Percentiles rank a stretch among this genome's conserved stretches.
Evolutionary conservation across 805 yeast genomes (phyloP).

Genomic region (Yarrowia deformans): DNA sequence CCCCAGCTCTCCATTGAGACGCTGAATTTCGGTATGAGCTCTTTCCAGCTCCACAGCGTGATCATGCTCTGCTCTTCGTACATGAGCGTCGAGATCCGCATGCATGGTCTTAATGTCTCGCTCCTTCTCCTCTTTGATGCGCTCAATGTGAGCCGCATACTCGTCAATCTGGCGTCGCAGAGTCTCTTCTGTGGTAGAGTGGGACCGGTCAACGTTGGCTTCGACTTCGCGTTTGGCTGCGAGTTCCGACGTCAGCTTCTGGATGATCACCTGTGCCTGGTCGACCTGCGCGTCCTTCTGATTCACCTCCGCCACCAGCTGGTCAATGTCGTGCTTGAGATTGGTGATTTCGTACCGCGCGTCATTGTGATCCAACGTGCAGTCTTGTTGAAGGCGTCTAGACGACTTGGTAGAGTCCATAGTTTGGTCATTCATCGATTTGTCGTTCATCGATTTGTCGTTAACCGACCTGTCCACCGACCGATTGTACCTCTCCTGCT

Average conservation of each 20-base stretch:
- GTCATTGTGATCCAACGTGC: conserved; percentile 21
- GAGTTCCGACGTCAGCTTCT: conserved; percentile 23
- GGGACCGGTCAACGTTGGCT: neutral
- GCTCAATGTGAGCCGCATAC: conserved; percentile 10
- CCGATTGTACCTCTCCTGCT: conserved; percentile 13
- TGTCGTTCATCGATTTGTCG: conserved; percentile 16
- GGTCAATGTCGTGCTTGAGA: conserved; percentile 26
- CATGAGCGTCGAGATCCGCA: conserved; percentile 29
- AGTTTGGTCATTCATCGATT: conserved; percentile 16
- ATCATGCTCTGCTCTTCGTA: conserved; percentile 10
- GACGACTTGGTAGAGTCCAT: conserved; percentile 23
- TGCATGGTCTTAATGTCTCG: conserved; percentile 28
- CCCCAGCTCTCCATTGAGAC: conserved; percentile 2
- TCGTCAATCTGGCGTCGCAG: conserved; percentile 32
- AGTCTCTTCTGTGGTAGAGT: conserved; percentile 17
- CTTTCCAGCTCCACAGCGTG: conserved; percentile 30
- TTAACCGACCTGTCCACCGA: conserved; percentile 2
- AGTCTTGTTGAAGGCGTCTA: neutral
- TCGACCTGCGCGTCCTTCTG: conserved; percentile 32
- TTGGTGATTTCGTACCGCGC: conserved; percentile 14
- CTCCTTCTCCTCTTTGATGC: conserved; percentile 32
- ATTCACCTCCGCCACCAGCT: conserved; percentile 20
- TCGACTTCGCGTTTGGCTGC: conserved; percentile 33
- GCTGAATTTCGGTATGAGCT: neutral
- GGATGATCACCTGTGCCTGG: conserved; percentile 23